A percentile compares a stretch with the other conserved stretches of the same genome.
Conservation (phyloP, 768 basidiomycete genomes). For the Phylloporus scabripes region DNA sequence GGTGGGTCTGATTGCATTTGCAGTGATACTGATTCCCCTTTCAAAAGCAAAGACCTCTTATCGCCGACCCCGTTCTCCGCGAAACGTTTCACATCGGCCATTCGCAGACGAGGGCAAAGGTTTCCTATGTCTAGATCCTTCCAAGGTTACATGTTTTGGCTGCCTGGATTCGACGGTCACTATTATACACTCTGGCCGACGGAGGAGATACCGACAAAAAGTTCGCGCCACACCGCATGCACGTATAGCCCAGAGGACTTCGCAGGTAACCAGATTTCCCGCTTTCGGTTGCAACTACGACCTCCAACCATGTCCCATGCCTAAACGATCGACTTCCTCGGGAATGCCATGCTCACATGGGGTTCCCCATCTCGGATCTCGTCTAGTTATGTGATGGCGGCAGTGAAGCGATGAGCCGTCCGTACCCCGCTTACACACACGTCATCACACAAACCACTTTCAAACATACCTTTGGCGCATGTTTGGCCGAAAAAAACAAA, state of each 20-base stretch:
- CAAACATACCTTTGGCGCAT: slow-evolving; percentile 13
- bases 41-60: neutral
- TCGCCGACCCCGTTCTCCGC: neutral
- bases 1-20: too few relatives aligned
- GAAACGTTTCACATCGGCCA: slow-evolving; percentile 2
- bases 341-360: slow-evolving; percentile 10
- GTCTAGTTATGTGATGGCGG: neutral
- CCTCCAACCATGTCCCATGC: neutral
- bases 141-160: neutral
- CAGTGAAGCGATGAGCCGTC: neutral
- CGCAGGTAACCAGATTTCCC: neutral
- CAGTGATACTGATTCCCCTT: too few relatives aligned
- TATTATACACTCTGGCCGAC: too few relatives aligned
- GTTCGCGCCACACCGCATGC: neutral
- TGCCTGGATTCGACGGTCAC: neutral
- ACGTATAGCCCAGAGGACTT: neutral
- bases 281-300: neutral
- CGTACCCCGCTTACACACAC: neutral
- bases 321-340: neutral
- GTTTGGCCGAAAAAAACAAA: slow-evolving; percentile 6
- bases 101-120: neutral
- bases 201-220: neutral
- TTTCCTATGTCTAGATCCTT: neutral
- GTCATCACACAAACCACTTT: neutral
- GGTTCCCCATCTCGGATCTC: slow-evolving; percentile 9